These are phyloP conservation scores for barrel medic (Medicago truncatula) DNA, from an alignment of 306 rosid species.

Conservation along the genomic window MtrunA17r5.0-ANR NC_053042.1:39881501-39882000, in stretches of 20 bases:
- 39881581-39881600: too few species aligned
- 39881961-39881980: slow-evolving; percentile 64
- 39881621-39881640: too few species aligned
- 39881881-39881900: slow-evolving; percentile 22
- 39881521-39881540: too few species aligned
- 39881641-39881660: too few species aligned
- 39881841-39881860: slow-evolving; percentile 48
- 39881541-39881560: too few species aligned
- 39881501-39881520: too few species aligned
- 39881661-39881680: background rate
- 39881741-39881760: slow-evolving; percentile 39
- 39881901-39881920: slow-evolving; percentile 39
- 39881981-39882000: slow-evolving; percentile 54
- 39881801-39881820: slow-evolving; percentile 38
- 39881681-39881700: slow-evolving; percentile 13
- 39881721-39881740: slow-evolving; percentile 12
- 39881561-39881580: too few species aligned
- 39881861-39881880: slow-evolving; percentile 45
- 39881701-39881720: slow-evolving; percentile 25
- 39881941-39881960: slow-evolving; percentile 55
- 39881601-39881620: too few species aligned
- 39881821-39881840: slow-evolving; percentile 43
- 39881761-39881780: slow-evolving; percentile 28
- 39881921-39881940: slow-evolving; percentile 58
- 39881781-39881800: slow-evolving; percentile 39